Evolutionary conservation across 306 rosid genomes (phyloP), one percentile per base, ranked within the genome.

Genomic region (Quercus agrifolia): DNA sequence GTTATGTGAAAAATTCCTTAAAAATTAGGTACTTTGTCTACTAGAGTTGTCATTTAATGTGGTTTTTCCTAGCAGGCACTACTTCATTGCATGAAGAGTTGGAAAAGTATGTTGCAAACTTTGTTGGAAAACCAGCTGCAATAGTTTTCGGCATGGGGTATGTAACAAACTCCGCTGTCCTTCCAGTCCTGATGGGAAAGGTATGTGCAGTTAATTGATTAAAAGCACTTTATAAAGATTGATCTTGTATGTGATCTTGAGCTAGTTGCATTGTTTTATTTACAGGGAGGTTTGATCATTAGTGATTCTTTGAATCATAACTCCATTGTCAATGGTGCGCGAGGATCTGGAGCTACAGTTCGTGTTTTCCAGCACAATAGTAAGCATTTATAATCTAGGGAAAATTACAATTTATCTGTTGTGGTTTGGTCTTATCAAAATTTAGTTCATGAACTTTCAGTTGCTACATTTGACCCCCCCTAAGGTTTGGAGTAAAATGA

Each of bases 281-380:
- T 2, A 21, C 81, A 93, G 98, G 97, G 95, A 79, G 80, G 92
- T 74, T 83, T 91, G 86, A 93, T 93, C 33, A 92, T 93, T 66
- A 93, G 98, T 75, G 98, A 91, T 85, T 93, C 98, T 8, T 83
- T 93, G 79, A 93, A 93, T 82, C 98, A 91, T 81, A 91, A 89
- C 86, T 91, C 98, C 33, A 91, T 93, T 64, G 89, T 93, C 56
- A 93, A 93, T 75, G 98, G 98, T 67, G 97, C 97, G 5, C 86
- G 98, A 59, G 98, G 98, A 78, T 93, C 97, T n/a, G 93, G 97
- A 62, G 95, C 98, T 78, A 90, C 90, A n/a, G 70, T 93, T 84
- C 93, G 95, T n/a, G 98, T 93, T 74, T 91, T 93, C 80, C 98
- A 90, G 80, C 92, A 93, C 81, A 93, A 93, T 31, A 79, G 89